Conservation (phyloP, 2,329 filamentous ascomycete species). For the Fusarium sp. region DNA sequence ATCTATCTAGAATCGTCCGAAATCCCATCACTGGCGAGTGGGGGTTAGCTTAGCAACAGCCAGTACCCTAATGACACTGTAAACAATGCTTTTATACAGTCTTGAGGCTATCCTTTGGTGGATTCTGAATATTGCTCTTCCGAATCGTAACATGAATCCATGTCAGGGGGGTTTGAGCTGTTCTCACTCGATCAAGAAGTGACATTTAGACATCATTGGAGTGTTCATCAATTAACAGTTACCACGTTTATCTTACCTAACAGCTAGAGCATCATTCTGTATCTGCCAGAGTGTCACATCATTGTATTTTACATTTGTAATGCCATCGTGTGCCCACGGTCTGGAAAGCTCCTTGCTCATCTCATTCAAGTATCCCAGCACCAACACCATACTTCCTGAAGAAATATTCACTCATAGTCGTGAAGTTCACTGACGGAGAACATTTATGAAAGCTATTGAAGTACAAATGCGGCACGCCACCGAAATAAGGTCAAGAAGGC, state of each 20-base stretch:
- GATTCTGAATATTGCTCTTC: background rate
- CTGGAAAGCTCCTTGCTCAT: background rate
- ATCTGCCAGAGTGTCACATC: no score
- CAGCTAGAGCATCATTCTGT: rapidly evolving
- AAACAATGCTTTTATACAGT: background rate
- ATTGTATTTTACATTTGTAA: background rate
- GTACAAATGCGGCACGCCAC: background rate
- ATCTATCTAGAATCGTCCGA: background rate
- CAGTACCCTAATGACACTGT: background rate
- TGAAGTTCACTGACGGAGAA: background rate
- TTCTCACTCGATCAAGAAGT: background rate
- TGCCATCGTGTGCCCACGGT: background rate
- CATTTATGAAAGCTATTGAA: background rate
- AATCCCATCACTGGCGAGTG: slow-evolving; percentile 13
- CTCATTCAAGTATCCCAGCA: background rate
- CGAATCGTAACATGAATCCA: background rate
- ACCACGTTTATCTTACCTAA: no score
- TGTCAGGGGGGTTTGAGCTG: background rate
- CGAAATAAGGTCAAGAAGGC: background rate
- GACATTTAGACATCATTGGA: background rate
- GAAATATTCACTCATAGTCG: background rate
- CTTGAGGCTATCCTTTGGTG: background rate
- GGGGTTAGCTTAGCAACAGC: background rate
- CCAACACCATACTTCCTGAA: background rate
- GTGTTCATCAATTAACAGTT: no score